These are phyloP conservation scores for Chlorociboria aeruginascens DNA, from an alignment of 495 filamentous ascomycete genomes.

Conservation along the genomic window DNA sequence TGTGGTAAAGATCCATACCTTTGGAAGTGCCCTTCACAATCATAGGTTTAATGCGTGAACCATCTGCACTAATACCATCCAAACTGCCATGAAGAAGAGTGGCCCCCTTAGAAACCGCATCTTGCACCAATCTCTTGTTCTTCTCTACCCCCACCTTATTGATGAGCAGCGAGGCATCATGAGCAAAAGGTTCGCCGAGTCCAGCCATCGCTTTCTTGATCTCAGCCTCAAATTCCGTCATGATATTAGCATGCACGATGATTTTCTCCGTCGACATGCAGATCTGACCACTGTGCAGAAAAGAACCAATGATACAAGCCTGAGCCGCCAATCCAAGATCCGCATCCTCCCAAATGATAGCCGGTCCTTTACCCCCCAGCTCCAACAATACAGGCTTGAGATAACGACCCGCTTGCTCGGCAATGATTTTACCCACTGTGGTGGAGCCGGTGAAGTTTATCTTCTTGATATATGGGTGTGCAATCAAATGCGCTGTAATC, in stretches of 20 bases:
- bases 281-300: conserved; percentile 61
- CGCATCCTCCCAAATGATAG: conserved; percentile 55
- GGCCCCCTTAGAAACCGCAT: conserved; percentile 61
- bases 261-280: conserved; percentile 91
- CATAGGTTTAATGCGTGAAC: conserved; percentile 53
- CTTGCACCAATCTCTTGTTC: conserved; percentile 51
- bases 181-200: conserved; percentile 30
- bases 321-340: conserved; percentile 45
- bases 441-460: conserved; percentile 60
- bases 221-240: conserved; percentile 50
- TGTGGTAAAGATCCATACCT: conserved; percentile 73
- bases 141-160: conserved; percentile 47
- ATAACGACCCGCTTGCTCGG: conserved; percentile 41
- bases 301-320: conserved; percentile 37
- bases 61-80: conserved; percentile 33
- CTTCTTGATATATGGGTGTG: conserved; percentile 42
- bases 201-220: conserved; percentile 32
- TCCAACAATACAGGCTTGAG: conserved; percentile 62
- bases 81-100: conserved; percentile 41
- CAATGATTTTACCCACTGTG: conserved; percentile 44
- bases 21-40: conserved; percentile 58
- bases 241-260: conserved; percentile 61
- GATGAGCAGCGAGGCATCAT: conserved; percentile 49
- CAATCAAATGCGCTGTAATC: conserved; percentile 45
- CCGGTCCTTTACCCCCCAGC: conserved; percentile 54